Evolutionary conservation across 148 eudicot genomes (phyloP).

Genomic region (Camellia japonica): DNA sequence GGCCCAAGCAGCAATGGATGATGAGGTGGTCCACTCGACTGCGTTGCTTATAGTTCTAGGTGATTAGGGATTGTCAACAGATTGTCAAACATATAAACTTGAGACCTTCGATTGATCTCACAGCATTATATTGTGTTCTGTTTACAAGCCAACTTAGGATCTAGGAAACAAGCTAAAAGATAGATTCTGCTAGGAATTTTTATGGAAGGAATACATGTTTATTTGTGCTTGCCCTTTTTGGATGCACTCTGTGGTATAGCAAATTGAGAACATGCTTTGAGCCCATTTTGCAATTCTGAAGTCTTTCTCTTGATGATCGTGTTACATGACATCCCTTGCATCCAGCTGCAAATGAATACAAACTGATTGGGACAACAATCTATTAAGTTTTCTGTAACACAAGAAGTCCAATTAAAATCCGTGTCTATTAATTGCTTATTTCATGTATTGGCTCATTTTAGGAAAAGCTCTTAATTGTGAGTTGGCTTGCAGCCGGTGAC

Average conservation of each 20-base stretch:
- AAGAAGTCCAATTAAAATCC: neutral
- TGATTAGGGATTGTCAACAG: neutral
- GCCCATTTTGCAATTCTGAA: neutral
- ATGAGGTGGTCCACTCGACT: neutral
- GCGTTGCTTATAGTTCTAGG: neutral
- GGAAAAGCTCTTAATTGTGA: neutral
- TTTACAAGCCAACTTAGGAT: neutral
- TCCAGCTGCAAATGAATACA: neutral
- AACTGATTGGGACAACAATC: neutral
- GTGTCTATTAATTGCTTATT: neutral
- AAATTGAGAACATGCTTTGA: neutral
- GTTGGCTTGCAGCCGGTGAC: neutral
- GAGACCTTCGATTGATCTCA: too few relatives aligned
- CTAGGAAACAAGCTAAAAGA: slow-evolving; percentile 2
- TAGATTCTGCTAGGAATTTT: neutral
- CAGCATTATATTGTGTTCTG: neutral
- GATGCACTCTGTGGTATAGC: too few relatives aligned
- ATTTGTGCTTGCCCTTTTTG: neutral
- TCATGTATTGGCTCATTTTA: neutral
- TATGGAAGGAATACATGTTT: neutral
- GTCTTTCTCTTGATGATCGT: neutral
- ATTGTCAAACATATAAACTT: neutral
- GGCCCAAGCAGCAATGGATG: neutral
- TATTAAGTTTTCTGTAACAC: neutral
- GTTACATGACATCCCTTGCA: neutral